Evolutionary conservation across 31 red algal genomes (phyloP).

Genomic region (Asparagopsis taxiformis): DNA sequence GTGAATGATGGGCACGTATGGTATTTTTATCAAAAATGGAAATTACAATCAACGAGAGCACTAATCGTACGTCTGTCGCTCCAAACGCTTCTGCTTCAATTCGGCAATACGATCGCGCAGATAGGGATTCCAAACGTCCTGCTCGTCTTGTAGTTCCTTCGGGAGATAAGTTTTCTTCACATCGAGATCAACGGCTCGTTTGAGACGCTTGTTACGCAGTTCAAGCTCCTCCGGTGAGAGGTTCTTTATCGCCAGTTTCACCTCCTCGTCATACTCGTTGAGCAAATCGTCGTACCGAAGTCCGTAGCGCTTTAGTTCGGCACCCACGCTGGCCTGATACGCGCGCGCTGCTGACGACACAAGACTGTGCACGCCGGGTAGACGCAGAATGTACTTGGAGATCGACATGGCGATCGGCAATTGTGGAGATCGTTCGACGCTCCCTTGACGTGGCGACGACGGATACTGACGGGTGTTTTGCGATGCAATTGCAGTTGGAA

Average conservation of each 20-base stretch:
- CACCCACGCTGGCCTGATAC: conserved; percentile 71
- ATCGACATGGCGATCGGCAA: conserved; percentile 47
- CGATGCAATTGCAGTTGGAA: neutral
- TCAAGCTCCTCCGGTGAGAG: conserved; percentile 79
- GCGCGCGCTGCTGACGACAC: conserved; percentile 53
- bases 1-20: neutral
- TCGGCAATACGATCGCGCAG: conserved; percentile 68
- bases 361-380: conserved; percentile 61
- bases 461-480: no score
- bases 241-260: conserved; percentile 63
- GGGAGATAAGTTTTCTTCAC: conserved; percentile 95
- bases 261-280: conserved; percentile 92
- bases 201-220: conserved; percentile 94
- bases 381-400: conserved; percentile 53
- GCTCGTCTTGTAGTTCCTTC: conserved; percentile 62
- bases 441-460: no score
- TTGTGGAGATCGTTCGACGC: neutral
- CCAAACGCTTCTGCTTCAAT: conserved; percentile 62
- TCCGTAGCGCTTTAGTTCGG: conserved; percentile 69
- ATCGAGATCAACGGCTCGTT: conserved; percentile 93
- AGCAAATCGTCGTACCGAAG: conserved; percentile 96
- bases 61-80: conserved; percentile 73
- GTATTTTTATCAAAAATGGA: conserved; percentile 26
- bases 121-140: conserved; percentile 98
- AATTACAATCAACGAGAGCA: neutral